phyloP scores from a whole-genome alignment of 1,284 basidiomycete genomes.

The Ustilago esculenta region DNA sequence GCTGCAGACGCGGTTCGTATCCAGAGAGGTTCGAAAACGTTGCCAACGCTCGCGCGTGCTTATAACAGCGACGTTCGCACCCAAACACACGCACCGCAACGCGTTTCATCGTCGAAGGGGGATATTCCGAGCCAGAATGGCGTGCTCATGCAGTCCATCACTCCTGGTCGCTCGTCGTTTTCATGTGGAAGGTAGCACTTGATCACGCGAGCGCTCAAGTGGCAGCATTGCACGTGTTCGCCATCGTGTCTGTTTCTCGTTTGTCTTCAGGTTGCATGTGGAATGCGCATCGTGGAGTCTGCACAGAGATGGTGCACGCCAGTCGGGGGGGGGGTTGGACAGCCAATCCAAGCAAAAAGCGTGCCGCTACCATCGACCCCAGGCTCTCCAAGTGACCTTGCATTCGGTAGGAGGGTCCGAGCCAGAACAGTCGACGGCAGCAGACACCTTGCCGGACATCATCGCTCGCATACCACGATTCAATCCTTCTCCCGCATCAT shows the following conservation, averaged over 20 bases:
- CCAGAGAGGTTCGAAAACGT: constrained; percentile 6
- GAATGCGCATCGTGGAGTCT: not conserved
- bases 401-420: constrained; percentile 40
- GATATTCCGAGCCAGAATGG: too few relatives aligned
- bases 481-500: too few relatives aligned
- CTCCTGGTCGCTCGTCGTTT: constrained; percentile 6
- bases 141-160: too few relatives aligned
- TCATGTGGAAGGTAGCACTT: not conserved
- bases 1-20: constrained; percentile 29
- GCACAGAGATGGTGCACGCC: too few relatives aligned
- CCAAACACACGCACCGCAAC: constrained; percentile 4
- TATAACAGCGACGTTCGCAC: constrained; percentile 12
- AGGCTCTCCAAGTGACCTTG: constrained; percentile 52
- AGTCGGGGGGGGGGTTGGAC: constrained; percentile 20
- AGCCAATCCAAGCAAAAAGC: constrained; percentile 27
- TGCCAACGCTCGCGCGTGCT: constrained; percentile 9
- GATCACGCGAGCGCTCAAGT: constrained; percentile 11
- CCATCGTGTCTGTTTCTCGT: not conserved
- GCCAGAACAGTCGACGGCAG: constrained; percentile 39
- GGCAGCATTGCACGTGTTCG: constrained; percentile 1
- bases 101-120: too few relatives aligned
- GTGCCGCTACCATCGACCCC: constrained; percentile 20
- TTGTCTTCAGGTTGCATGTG: constrained; percentile 8
- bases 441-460: constrained; percentile 14
- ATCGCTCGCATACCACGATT: too few relatives aligned